These are phyloP conservation scores for Leccinum aurantiacum DNA, from an alignment of 768 basidiomycete genomes.

Conservation along the genomic window DNA sequence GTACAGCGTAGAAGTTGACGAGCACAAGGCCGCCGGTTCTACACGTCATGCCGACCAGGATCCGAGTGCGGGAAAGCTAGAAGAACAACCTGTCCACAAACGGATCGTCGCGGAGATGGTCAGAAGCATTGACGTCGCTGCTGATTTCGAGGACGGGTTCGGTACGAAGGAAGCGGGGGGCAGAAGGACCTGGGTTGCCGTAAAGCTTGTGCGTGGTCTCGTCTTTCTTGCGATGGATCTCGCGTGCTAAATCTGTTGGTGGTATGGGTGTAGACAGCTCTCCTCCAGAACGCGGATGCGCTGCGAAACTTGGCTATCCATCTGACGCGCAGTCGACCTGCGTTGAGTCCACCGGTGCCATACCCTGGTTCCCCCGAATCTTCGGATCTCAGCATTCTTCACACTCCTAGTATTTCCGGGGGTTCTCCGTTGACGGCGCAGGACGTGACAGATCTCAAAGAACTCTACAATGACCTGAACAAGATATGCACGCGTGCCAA, in stretches of 20 bases:
- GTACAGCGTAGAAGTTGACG: slow-evolving; percentile 86
- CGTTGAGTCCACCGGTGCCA: slow-evolving; percentile 37
- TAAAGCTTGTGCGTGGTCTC: slow-evolving; percentile 65
- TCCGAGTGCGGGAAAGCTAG: slow-evolving; percentile 1
- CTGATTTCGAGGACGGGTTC: slow-evolving; percentile 68
- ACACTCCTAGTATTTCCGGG: slow-evolving; percentile 16
- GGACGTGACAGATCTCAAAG: slow-evolving; percentile 61
- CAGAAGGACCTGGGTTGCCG: slow-evolving; percentile 76
- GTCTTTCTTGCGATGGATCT: neutral
- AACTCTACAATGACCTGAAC: slow-evolving; percentile 60
- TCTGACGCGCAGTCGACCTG: slow-evolving; percentile 46
- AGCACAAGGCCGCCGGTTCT: slow-evolving; percentile 45
- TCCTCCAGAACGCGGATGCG: slow-evolving; percentile 61
- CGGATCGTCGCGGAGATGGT: slow-evolving; percentile 75
- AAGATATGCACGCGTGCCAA: slow-evolving; percentile 65
- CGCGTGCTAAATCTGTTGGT: neutral
- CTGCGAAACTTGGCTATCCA: slow-evolving; percentile 63
- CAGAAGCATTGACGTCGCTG: slow-evolving; percentile 72
- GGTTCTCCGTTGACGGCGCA: slow-evolving; percentile 41
- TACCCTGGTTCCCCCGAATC: slow-evolving; percentile 70
- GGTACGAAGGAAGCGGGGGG: slow-evolving; percentile 30
- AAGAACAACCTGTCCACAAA: slow-evolving; percentile 47
- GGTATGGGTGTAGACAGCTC: slow-evolving; percentile 51
- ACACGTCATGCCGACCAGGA: slow-evolving; percentile 1
- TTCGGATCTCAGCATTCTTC: slow-evolving; percentile 58